phyloP scores from a whole-genome alignment of 371 early-diverging fungal species.

The Circinella umbellata region DNA sequence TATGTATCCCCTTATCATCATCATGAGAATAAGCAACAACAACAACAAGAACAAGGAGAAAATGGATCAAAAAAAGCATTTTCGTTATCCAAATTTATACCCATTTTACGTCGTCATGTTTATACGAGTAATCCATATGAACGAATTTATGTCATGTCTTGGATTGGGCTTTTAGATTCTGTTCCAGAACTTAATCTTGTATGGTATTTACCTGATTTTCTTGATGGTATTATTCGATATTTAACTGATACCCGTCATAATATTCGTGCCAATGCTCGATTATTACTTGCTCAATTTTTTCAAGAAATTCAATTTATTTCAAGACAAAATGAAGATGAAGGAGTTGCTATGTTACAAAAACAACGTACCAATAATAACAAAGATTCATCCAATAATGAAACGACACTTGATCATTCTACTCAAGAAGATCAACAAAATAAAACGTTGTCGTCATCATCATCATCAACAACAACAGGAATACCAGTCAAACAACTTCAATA shows the following conservation, averaged over 20 bases:
- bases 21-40: constrained; percentile 23
- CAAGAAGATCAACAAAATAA: too few species aligned
- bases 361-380: neutral
- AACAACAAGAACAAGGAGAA: constrained; percentile 10
- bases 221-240: constrained; percentile 85
- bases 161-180: constrained; percentile 86
- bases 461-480: neutral
- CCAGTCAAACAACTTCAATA: constrained; percentile 56
- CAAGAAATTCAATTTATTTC: constrained; percentile 78
- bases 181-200: constrained; percentile 91
- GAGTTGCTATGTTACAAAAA: neutral
- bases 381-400: neutral
- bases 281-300: constrained; percentile 73
- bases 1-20: constrained; percentile 41
- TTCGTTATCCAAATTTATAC: constrained; percentile 87
- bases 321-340: constrained; percentile 19
- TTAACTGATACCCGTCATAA: constrained; percentile 86
- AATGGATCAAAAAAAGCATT: constrained; percentile 73
- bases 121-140: constrained; percentile 82
- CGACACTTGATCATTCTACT: too few species aligned
- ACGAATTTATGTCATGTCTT: constrained; percentile 89
- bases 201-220: constrained; percentile 82
- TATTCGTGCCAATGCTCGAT: constrained; percentile 76
- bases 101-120: constrained; percentile 84
- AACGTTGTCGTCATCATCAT: neutral